Percentiles rank a stretch among this genome's conserved stretches.
Evolutionary conservation across 352 stramenopile species (phyloP).

Genomic region (Phytophthora pistaciae): DNA sequence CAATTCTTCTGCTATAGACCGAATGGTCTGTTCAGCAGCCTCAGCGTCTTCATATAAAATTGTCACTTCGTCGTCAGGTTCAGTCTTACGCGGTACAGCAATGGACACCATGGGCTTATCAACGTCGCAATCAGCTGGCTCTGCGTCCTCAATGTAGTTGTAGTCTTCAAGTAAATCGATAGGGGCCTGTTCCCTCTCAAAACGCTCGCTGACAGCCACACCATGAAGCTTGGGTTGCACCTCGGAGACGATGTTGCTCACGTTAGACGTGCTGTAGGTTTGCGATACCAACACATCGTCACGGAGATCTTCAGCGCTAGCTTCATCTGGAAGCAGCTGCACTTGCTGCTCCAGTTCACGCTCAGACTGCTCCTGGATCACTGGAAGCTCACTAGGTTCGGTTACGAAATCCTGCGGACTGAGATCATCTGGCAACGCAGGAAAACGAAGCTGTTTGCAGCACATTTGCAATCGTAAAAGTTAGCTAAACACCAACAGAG

Average conservation of each 20-base stretch:
- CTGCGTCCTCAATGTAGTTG: not conserved
- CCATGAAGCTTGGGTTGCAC: conserved; percentile 12
- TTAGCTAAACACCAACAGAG: not conserved
- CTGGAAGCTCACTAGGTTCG: conserved; percentile 36
- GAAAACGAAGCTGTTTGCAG: conserved; percentile 28
- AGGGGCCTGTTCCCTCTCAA: no score
- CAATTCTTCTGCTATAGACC: not conserved
- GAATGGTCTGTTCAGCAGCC: conserved; percentile 3
- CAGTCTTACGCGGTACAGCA: no score
- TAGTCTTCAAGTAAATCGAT: not conserved
- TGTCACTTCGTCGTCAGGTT: no score
- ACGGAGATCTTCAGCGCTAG: conserved; percentile 2
- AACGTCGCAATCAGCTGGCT: not conserved
- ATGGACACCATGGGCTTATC: no score
- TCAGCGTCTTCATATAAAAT: no score
- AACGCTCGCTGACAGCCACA: no score
- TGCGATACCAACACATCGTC: conserved; percentile 33
- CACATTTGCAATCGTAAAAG: not conserved
- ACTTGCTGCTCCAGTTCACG: conserved; percentile 29
- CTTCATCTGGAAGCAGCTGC: conserved; percentile 30
- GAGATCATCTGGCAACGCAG: conserved; percentile 4
- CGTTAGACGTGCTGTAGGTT: conserved; percentile 30
- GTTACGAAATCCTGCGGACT: conserved; percentile 16
- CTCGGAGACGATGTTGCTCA: conserved; percentile 27
- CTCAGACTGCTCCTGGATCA: conserved; percentile 33